Evolutionary conservation across 1,284 basidiomycete genomes (phyloP), one percentile per base, ranked within the genome.

Genomic region (Erythrobasidium hasegawianum): DNA sequence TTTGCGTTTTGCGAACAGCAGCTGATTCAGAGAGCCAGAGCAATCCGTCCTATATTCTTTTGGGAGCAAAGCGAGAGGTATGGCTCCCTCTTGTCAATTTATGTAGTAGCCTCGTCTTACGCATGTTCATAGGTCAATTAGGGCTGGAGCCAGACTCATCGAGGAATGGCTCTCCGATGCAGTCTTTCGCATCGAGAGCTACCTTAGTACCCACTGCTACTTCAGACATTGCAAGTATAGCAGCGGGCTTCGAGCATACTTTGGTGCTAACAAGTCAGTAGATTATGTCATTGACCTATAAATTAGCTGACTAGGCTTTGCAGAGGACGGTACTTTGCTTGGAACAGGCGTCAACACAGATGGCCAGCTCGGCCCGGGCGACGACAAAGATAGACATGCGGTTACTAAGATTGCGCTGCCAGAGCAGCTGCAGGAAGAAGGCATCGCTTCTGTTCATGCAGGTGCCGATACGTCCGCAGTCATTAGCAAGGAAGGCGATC

Each of bases 311-410:
- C 7, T 1, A 18, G 53, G 38, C 22, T 2, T 13, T 4, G 4
- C 54, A 73, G 72, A 71, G 38, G n/a, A 57, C 14, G 73, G 73
- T 38, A 27, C 68, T 0, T 13, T 73, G 27, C 71, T 55, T 24
- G 73, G 71, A 1, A 59, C 71, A 1, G 73, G 73, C 47, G 71
- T 72, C 68, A 73, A 73, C 52, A 74, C 73, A 5, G 73, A 74
- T 41, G 71, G 70, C 1, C 73, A 74, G 55, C 65, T 74, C 18
- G 71, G 69, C 0, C 66, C 68, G 49, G 67, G 65, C 8, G 16
- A 53, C 39, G 41, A 60, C 24, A 16, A 24, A 13, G 72, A 74
- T 58, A 18, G 69, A 4, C 68, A 64, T 29, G 24, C 64, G 4
- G 55, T 71, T 2, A 66, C 68, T 1, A 27, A 24, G 14, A 41